phyloP scores from a whole-genome alignment of 2,329 filamentous ascomycete genomes.

The Nothophaeocryptopus gaeumannii region DNA sequence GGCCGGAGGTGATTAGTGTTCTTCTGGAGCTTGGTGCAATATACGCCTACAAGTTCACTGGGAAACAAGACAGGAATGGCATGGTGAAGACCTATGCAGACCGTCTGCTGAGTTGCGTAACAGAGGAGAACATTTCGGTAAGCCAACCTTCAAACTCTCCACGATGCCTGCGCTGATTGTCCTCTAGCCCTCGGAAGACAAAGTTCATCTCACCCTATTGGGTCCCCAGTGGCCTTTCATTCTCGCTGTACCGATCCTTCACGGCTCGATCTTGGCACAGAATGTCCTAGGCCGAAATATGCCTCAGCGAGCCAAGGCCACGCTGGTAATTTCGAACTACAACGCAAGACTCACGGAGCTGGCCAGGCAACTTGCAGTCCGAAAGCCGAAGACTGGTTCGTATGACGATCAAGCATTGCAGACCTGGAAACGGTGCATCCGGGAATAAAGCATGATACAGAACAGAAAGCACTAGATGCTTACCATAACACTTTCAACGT shows the following conservation, averaged over 20 bases:
- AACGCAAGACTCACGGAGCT: conserved; percentile 25
- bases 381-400: conserved; percentile 20
- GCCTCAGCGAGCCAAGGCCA: conserved; percentile 22
- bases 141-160: background rate
- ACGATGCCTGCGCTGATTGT: too few relatives aligned
- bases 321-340: conserved; percentile 27
- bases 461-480: background rate
- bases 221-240: conserved; percentile 29
- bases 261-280: conserved; percentile 44
- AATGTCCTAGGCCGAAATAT: conserved; percentile 41
- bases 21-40: conserved; percentile 45
- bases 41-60: conserved; percentile 36
- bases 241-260: conserved; percentile 39
- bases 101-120: conserved; percentile 34
- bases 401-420: conserved; percentile 29
- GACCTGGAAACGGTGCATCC: conserved; percentile 27
- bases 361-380: conserved; percentile 24
- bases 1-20: conserved; percentile 41
- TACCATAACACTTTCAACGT: too few relatives aligned
- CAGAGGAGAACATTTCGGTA: background rate
- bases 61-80: conserved; percentile 35
- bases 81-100: conserved; percentile 41
- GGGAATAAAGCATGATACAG: conserved; percentile 6
- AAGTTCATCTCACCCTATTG: background rate
- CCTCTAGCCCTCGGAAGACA: background rate